A percentile compares a stretch with the other conserved stretches of the same genome.
Evolutionary conservation across 805 yeast genomes (phyloP).

Genomic region (Spathaspora boniae): DNA sequence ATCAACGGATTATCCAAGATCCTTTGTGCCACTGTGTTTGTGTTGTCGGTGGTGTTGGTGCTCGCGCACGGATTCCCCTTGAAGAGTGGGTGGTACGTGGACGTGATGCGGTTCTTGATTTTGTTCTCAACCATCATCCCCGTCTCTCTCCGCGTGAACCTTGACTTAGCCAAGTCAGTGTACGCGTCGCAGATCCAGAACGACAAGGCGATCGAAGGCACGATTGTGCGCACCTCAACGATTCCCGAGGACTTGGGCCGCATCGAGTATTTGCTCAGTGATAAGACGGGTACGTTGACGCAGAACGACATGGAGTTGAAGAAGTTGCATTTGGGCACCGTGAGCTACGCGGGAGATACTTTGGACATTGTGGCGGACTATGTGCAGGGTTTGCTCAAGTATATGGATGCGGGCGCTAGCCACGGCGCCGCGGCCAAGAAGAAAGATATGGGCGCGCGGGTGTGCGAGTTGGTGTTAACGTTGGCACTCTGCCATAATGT

Average conservation of each 20-base stretch:
- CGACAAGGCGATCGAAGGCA: constrained; percentile 74
- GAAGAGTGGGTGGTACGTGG: constrained; percentile 75
- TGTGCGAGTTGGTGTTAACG: constrained; percentile 75
- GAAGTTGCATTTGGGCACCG: constrained; percentile 87
- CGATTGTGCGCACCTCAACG: constrained; percentile 94
- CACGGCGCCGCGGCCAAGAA: constrained; percentile 29
- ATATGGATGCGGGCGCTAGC: constrained; percentile 17
- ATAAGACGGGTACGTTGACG: constrained; percentile 95
- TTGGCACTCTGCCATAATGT: constrained; percentile 96
- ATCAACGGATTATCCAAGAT: constrained; percentile 86
- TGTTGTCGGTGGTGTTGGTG: constrained; percentile 73
- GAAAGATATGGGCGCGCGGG: constrained; percentile 68
- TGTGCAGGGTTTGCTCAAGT: constrained; percentile 34
- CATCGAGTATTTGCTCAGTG: constrained; percentile 86
- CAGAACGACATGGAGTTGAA: constrained; percentile 98
- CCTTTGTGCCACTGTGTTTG: constrained; percentile 80
- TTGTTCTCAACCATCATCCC: constrained; percentile 95
- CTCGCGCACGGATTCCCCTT: constrained; percentile 70
- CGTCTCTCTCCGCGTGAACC: constrained; percentile 87
- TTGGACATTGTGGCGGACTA: constrained; percentile 82
- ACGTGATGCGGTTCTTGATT: constrained; percentile 85
- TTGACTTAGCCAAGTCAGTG: constrained; percentile 93
- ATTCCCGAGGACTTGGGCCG: constrained; percentile 98
- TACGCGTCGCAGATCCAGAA: constrained; percentile 94
- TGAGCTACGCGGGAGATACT: constrained; percentile 88